phyloP scores from a whole-genome alignment of 2,329 filamentous ascomycete species.

The Myriangium duriaei region DNA sequence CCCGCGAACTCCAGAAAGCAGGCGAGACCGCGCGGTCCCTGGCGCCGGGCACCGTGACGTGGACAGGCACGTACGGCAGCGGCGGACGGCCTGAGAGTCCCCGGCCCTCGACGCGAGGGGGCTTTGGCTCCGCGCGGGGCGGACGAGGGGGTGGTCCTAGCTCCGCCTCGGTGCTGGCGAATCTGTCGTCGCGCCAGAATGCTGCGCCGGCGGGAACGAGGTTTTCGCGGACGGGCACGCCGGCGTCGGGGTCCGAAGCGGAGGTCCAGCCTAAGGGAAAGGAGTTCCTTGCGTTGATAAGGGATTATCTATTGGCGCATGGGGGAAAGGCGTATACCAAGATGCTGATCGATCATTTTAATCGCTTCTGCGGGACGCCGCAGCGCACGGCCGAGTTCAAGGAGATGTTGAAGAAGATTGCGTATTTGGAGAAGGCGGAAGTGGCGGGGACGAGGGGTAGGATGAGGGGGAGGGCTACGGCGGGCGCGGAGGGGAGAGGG shows the following conservation, averaged over 20 bases:
- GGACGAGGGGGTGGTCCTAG: slow-evolving; percentile 22
- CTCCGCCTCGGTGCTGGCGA: slow-evolving; percentile 30
- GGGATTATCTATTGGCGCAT: slow-evolving; percentile 64
- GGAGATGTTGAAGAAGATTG: slow-evolving; percentile 63
- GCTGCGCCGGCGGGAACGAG: slow-evolving; percentile 8
- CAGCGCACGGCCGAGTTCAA: slow-evolving; percentile 70
- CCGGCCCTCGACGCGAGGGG: slow-evolving; percentile 31
- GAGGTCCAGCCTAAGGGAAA: slow-evolving; percentile 24
- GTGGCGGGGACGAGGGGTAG: slow-evolving; percentile 44
- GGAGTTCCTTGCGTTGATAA: slow-evolving; percentile 46
- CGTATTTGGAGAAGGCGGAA: slow-evolving; percentile 49
- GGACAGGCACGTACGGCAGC: slow-evolving; percentile 77
- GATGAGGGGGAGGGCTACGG: slow-evolving; percentile 44
- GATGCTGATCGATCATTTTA: slow-evolving; percentile 82
- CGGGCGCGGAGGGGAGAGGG: slow-evolving; percentile 34
- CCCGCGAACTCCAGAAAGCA: slow-evolving; percentile 59
- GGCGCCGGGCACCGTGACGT: slow-evolving; percentile 77
- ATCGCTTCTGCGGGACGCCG: slow-evolving; percentile 58
- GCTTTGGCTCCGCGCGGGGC: slow-evolving; percentile 26
- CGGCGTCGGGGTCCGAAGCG: slow-evolving; percentile 14
- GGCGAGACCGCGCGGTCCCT: slow-evolving; percentile 59
- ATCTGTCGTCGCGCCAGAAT: slow-evolving; percentile 30
- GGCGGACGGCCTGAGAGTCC: slow-evolving; percentile 55
- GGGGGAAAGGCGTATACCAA: slow-evolving; percentile 71
- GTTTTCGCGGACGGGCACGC: slow-evolving; percentile 18